phyloP scores from a whole-genome alignment of 1,284 basidiomycete species.

The Pascua sp. region DNA sequence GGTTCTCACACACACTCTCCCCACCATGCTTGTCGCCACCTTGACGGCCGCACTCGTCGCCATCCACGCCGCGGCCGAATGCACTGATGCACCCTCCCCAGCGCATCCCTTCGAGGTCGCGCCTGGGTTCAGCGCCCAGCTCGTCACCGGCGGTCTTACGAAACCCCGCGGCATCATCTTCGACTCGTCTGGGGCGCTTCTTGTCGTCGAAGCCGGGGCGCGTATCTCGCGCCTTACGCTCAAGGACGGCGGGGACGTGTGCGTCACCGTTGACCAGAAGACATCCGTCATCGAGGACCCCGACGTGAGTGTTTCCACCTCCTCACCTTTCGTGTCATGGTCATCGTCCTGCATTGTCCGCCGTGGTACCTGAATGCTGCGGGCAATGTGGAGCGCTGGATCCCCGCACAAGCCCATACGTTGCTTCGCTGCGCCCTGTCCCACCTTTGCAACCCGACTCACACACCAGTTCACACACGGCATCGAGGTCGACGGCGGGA shows the following conservation, averaged over 20 bases:
- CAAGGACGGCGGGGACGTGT: slow-evolving; percentile 9
- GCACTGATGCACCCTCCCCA: too few relatives aligned
- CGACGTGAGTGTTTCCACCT: neutral
- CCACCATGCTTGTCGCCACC: too few relatives aligned
- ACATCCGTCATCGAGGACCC: neutral
- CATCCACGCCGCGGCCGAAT: too few relatives aligned
- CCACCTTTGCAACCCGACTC: neutral
- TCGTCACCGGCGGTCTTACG: slow-evolving; percentile 2
- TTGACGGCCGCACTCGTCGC: too few relatives aligned
- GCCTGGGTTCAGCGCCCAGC: neutral
- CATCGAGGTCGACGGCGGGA: slow-evolving; percentile 7
- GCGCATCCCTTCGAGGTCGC: too few relatives aligned
- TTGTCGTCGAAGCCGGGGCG: slow-evolving; percentile 5
- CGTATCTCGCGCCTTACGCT: slow-evolving; percentile 5
- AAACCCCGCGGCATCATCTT: slow-evolving; percentile 10
- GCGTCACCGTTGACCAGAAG: neutral
- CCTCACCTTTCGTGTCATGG: too few relatives aligned
- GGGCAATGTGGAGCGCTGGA: too few relatives aligned
- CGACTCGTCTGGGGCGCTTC: slow-evolving; percentile 5
- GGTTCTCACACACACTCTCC: neutral
- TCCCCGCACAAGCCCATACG: neutral
- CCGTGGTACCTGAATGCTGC: too few relatives aligned
- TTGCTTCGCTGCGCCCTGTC: neutral
- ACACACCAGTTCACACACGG: slow-evolving; percentile 12
- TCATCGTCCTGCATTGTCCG: too few relatives aligned